Percentiles rank a stretch among this genome's conserved stretches.
Evolutionary conservation across 73 alveolate species (phyloP).

Genomic region (Effrenium voratum): DNA sequence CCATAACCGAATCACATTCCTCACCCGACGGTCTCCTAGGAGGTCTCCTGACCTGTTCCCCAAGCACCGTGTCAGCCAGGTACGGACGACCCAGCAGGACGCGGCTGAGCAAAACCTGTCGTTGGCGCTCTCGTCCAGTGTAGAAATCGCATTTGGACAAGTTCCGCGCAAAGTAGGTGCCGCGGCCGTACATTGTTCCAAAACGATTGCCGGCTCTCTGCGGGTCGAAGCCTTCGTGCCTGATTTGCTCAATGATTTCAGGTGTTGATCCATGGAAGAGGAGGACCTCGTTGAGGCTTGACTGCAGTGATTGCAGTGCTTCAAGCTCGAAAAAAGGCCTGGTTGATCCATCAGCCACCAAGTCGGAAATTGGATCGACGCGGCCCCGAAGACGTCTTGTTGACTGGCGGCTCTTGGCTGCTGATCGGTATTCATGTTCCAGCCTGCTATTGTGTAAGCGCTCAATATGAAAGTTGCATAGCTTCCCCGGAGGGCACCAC

Average conservation of each 20-base stretch:
- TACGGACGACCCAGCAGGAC: slow-evolving; percentile 8
- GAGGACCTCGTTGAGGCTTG: not conserved
- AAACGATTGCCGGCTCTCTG: not conserved
- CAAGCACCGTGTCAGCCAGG: not conserved
- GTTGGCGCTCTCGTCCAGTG: not conserved
- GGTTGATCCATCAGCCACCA: not conserved
- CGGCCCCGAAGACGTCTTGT: not conserved
- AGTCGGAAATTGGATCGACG: not conserved
- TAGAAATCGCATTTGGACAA: slow-evolving; percentile 36
- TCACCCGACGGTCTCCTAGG: no score
- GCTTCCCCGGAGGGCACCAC: not conserved
- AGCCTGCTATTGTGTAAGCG: no score
- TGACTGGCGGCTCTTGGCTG: not conserved
- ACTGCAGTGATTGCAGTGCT: not conserved
- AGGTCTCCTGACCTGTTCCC: not conserved
- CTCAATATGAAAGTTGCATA: not conserved
- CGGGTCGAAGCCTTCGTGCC: slow-evolving; percentile 7
- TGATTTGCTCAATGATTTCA: not conserved
- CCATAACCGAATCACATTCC: slow-evolving; percentile 15
- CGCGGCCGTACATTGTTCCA: slow-evolving; percentile 25
- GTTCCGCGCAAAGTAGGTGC: slow-evolving; percentile 31
- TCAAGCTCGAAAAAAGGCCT: not conserved
- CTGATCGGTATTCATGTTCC: no score
- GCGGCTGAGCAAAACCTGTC: not conserved
- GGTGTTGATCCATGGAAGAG: slow-evolving; percentile 7